Evolutionary conservation across 1,284 basidiomycete genomes (phyloP).

Genomic region (Melampsora americana): DNA sequence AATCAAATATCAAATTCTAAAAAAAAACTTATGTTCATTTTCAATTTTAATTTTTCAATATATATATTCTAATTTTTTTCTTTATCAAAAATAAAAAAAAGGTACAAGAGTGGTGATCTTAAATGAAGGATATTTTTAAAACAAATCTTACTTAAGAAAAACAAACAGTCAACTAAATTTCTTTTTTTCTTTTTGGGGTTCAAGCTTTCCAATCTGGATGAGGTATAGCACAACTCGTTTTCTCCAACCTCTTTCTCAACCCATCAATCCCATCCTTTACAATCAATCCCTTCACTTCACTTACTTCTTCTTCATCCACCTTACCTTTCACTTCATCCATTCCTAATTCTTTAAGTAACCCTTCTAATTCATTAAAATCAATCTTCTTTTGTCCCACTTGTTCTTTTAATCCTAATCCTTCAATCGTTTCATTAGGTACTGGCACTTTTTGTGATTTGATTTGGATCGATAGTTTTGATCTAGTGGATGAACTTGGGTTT

Average conservation of each 20-base stretch:
- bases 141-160: neutral
- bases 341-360: neutral
- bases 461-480: constrained; percentile 52
- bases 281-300: neutral
- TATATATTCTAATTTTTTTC: neutral
- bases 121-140: neutral
- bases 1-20: too few relatives aligned
- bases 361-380: neutral
- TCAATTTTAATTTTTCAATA: neutral
- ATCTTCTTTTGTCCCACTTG: neutral
- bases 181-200: neutral
- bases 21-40: too few relatives aligned
- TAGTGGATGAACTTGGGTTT: constrained; percentile 47
- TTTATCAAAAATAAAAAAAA: neutral
- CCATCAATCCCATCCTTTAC: neutral
- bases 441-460: constrained; percentile 47
- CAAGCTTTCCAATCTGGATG: neutral
- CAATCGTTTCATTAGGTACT: constrained; percentile 2
- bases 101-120: neutral
- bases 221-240: neutral
- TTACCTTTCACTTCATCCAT: neutral
- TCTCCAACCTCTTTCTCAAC: neutral
- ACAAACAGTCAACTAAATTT: neutral
- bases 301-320: neutral
- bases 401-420: neutral